These are phyloP conservation scores for Rhypophila decipiens DNA, from an alignment of 495 filamentous ascomycete genomes.

Conservation along the genomic window DNA sequence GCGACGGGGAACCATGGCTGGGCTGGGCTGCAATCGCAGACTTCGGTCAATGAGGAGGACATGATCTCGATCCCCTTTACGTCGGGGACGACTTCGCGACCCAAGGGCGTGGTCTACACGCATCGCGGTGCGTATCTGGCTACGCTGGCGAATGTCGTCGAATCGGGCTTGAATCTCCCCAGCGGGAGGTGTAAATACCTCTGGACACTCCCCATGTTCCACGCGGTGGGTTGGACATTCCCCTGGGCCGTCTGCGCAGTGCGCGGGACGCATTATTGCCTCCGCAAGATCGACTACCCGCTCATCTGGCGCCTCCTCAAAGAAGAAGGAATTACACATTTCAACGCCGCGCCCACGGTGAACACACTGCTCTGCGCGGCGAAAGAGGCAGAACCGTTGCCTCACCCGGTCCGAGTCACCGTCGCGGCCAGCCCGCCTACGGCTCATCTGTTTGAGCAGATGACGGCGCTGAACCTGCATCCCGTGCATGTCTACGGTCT, in stretches of 20 bases:
- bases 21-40: slow-evolving; percentile 64
- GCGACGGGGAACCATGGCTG: slow-evolving; percentile 62
- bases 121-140: slow-evolving; percentile 84
- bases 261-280: slow-evolving; percentile 87
- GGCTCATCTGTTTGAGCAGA: slow-evolving; percentile 82
- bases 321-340: slow-evolving; percentile 82
- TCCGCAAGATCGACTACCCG: slow-evolving; percentile 91
- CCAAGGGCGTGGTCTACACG: slow-evolving; percentile 92
- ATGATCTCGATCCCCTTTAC: slow-evolving; percentile 80
- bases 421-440: slow-evolving; percentile 90
- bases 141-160: slow-evolving; percentile 76
- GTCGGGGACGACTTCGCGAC: slow-evolving; percentile 83
- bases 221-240: slow-evolving; percentile 87
- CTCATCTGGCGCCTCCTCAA: slow-evolving; percentile 86
- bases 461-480: slow-evolving; percentile 74
- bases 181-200: slow-evolving; percentile 69
- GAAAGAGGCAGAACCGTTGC: slow-evolving; percentile 60
- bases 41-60: slow-evolving; percentile 62
- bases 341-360: slow-evolving; percentile 92
- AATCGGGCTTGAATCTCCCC: slow-evolving; percentile 72
- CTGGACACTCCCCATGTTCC: slow-evolving; percentile 96
- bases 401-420: slow-evolving; percentile 73
- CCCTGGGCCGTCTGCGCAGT: slow-evolving; percentile 88
- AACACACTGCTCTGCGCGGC: slow-evolving; percentile 86
- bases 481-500: slow-evolving; percentile 95